phyloP scores from a whole-genome alignment of 495 filamentous ascomycete genomes.

The Penicillium subrubescens region DNA sequence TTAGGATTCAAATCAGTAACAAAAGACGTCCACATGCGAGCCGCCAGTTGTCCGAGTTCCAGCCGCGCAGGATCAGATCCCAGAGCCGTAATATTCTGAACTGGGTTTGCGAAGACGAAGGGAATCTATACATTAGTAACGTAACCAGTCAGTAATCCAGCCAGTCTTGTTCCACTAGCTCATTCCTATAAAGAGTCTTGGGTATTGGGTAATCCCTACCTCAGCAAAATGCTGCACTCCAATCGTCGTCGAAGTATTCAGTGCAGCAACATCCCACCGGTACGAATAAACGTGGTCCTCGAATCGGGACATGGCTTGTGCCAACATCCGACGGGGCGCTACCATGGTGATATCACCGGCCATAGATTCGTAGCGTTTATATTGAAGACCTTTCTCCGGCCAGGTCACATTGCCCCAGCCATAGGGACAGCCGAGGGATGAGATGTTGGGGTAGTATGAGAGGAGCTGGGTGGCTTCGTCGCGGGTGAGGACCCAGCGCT shows the following conservation, averaged over 20 bases:
- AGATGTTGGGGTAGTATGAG: conserved; percentile 45
- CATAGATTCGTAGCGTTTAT: conserved; percentile 54
- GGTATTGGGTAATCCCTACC: conserved; percentile 14
- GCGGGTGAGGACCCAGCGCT: conserved; percentile 38
- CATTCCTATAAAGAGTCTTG: background rate
- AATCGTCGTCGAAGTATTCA: conserved; percentile 33
- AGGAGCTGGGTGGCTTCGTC: conserved; percentile 34
- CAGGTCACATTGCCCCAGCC: conserved; percentile 52
- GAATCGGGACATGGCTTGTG: conserved; percentile 46
- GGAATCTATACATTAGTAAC: conserved; percentile 28
- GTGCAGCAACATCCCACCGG: conserved; percentile 49
- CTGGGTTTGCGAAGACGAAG: conserved; percentile 54
- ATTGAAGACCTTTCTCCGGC: conserved; percentile 47
- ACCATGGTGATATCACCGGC: conserved; percentile 58
- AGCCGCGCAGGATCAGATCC: conserved; percentile 35
- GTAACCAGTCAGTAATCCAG: background rate
- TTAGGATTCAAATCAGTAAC: conserved; percentile 54
- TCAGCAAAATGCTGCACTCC: conserved; percentile 44
- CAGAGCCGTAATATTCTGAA: conserved; percentile 36
- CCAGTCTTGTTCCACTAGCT: background rate
- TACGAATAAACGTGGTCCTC: conserved; percentile 55
- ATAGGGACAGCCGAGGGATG: conserved; percentile 47
- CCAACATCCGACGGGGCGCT: conserved; percentile 54
- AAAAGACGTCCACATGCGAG: conserved; percentile 57
- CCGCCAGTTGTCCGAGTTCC: conserved; percentile 44